Evolutionary conservation across 192 early-diverging fungal species (phyloP), one percentile per base, ranked within the genome.

Genomic region (Endogone sp.): DNA sequence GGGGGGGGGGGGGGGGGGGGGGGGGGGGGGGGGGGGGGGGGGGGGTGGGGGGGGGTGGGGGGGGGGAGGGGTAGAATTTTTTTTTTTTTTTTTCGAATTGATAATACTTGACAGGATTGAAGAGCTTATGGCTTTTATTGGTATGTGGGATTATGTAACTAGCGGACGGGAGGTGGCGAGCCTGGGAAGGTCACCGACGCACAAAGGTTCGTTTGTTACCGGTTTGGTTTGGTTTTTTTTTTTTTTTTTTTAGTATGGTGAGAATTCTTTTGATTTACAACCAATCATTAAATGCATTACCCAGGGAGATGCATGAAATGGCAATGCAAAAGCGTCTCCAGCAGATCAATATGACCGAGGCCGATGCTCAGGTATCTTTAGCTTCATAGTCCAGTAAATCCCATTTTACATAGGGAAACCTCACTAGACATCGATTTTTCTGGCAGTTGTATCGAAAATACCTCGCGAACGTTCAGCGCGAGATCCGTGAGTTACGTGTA

Each of bases 401-500:
- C n/a, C n/a, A n/a, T n/a, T n/a, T n/a, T n/a, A 55, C 78, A 73
- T 70, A 73, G 60, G 55, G 32, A 56, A 30, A 29, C 29, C 37
- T 68, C 27, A 21, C n/a, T 66, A n/a, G n/a, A n/a, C n/a, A n/a
- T n/a, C n/a, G n/a, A n/a, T n/a, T n/a, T n/a, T n/a, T n/a, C n/a
- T 4, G 16, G 6, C 69, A 85, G 65, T 56, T 82, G 71, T 87
- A 78, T 63, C 81, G 76, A 67, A 69, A 69, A n/a, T 86, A 85
- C 66, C 74, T 84, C 68, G 78, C 78, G 20, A 83, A 86, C 25
- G 88, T 94, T 4, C 76, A 82, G 22, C 84, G 84, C 21, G 89
- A 92, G 71, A 83, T 93, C 37, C 83, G 86, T 22, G 88, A 92
- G 70, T 78, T 94, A 1, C 85, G 89, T 49, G 89, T 91, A 2